phyloP scores from a whole-genome alignment of 495 filamentous ascomycete genomes.

The Podospora conica region DNA sequence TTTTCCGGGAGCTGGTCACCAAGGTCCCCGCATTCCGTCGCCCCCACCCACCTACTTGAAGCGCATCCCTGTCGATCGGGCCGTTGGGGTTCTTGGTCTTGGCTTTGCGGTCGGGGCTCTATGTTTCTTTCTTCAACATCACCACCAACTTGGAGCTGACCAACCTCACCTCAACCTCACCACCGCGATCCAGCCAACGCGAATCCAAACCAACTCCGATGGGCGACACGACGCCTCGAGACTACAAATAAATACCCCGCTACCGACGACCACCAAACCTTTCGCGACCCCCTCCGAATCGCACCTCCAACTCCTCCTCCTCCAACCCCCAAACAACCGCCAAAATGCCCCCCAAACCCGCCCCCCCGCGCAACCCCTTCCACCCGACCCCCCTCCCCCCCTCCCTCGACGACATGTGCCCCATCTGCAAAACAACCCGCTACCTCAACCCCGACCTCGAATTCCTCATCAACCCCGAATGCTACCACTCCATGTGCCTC shows the following conservation, averaged over 20 bases:
- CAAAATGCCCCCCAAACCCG: conserved; percentile 17
- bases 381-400: conserved; percentile 14
- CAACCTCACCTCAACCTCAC: not conserved
- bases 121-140: not conserved
- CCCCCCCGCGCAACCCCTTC: conserved; percentile 3
- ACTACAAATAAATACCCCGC: not conserved
- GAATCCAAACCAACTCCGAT: not conserved
- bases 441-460: conserved; percentile 91
- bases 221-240: not conserved
- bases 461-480: conserved; percentile 94
- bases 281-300: not conserved
- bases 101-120: not conserved
- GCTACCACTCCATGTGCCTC: conserved; percentile 98
- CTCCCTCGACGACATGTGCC: conserved; percentile 69
- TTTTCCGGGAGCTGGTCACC: not conserved
- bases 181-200: not conserved
- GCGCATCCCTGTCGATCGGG: not conserved
- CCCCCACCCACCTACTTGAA: conserved; percentile 2
- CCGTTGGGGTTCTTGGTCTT: not conserved
- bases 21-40: conserved; percentile 7
- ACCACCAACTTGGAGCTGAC: too few relatives aligned
- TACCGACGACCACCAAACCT: not conserved
- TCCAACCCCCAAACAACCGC: not conserved
- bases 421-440: conserved; percentile 89
- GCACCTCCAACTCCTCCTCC: not conserved